These are phyloP conservation scores for Fusarium tjaetaba DNA, from an alignment of 2,329 filamentous ascomycete species.

Conservation along the genomic window DNA sequence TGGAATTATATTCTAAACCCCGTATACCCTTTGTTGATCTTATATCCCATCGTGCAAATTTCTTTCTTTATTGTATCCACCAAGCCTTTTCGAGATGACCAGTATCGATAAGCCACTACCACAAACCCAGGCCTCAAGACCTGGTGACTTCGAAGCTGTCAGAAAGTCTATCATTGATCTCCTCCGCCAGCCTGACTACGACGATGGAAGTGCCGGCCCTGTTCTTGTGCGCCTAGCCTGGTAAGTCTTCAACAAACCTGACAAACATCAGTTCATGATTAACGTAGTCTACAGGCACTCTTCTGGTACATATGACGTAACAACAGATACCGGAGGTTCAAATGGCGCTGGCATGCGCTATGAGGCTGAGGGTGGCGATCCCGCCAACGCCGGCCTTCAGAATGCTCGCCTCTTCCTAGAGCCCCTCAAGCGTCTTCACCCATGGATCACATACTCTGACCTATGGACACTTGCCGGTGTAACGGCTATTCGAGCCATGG, in stretches of 20 bases:
- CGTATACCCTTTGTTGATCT: fast-evolving
- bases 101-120: neutral
- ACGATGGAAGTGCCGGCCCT: slow-evolving; percentile 6
- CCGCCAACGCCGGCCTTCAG: slow-evolving; percentile 7
- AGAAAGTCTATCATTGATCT: neutral
- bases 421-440: slow-evolving; percentile 2
- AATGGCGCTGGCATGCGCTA: slow-evolving; percentile 12
- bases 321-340: slow-evolving; percentile 1
- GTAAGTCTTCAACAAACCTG: neutral
- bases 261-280: neutral
- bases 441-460: slow-evolving; percentile 11
- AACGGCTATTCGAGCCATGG: neutral
- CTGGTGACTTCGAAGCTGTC: neutral
- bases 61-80: neutral
- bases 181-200: neutral
- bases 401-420: slow-evolving; percentile 8
- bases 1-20: fast-evolving
- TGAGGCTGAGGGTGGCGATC: slow-evolving; percentile 9
- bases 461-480: slow-evolving; percentile 6
- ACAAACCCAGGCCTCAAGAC: neutral
- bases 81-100: neutral
- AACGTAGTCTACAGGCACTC: neutral
- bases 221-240: slow-evolving; percentile 10
- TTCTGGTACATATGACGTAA: slow-evolving; percentile 3
- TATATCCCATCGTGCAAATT: neutral